phyloP scores from a whole-genome alignment of 2,329 filamentous ascomycete species.

The Boeremia lycopersici region DNA sequence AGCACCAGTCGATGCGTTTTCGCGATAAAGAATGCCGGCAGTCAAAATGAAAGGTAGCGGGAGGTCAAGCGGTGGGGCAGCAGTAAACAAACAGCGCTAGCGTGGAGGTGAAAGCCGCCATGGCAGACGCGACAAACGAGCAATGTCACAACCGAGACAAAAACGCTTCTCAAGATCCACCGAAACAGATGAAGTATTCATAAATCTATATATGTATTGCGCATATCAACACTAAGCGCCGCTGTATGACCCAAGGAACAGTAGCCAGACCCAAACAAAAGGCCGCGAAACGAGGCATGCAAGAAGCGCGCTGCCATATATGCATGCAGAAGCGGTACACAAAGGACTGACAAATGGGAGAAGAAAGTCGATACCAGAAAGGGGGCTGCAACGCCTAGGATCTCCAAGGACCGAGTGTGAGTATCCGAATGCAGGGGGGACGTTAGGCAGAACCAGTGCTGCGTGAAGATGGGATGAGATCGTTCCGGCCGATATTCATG shows the following conservation, averaged over 20 bases:
- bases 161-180: not conserved
- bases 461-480: conserved; percentile 19
- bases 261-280: not conserved
- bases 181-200: conserved; percentile 4
- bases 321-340: conserved; percentile 22
- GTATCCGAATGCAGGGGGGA: conserved; percentile 14
- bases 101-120: not conserved
- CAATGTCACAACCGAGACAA: not conserved
- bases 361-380: conserved; percentile 4
- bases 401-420: conserved; percentile 8
- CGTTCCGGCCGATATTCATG: conserved; percentile 28
- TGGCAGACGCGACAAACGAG: not conserved
- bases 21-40: too few species aligned
- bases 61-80: not conserved
- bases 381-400: conserved; percentile 7
- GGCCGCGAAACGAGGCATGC: conserved; percentile 19
- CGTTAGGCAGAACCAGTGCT: conserved; percentile 20
- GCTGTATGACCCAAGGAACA: conserved; percentile 7
- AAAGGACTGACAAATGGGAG: conserved; percentile 13
- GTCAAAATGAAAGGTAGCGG: not conserved
- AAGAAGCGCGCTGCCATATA: conserved; percentile 37
- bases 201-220: conserved; percentile 16
- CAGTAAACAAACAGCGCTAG: not conserved
- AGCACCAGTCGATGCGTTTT: too few species aligned
- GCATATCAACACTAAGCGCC: conserved; percentile 15